Conservation (phyloP, 2,329 filamentous ascomycete species). For the Aspergillus sergii region DNA sequence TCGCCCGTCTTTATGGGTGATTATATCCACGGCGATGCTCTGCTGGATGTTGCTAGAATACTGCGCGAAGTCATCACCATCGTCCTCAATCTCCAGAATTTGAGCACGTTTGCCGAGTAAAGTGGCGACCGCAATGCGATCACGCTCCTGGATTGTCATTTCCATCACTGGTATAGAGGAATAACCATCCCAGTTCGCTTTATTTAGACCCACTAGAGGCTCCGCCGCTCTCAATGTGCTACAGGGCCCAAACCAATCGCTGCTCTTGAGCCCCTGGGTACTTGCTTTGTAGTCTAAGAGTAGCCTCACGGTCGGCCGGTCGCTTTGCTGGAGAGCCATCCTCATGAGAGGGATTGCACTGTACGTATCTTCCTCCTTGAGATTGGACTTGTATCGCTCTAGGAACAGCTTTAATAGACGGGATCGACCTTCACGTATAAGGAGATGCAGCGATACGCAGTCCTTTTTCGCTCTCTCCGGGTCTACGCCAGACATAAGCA, state of each 20-base stretch:
- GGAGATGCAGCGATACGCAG: constrained; percentile 15
- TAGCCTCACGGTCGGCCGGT: constrained; percentile 17
- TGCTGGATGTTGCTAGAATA: background rate
- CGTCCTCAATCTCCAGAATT: constrained; percentile 7
- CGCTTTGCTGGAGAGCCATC: constrained; percentile 20
- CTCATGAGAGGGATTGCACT: constrained; percentile 16
- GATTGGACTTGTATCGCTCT: constrained; percentile 13
- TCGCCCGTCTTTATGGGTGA: constrained; percentile 6
- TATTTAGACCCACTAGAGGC: constrained; percentile 1
- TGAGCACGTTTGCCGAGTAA: constrained; percentile 9
- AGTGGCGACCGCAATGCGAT: constrained; percentile 8
- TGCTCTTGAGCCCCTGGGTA: constrained; percentile 13
- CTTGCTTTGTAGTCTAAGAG: constrained; percentile 19
- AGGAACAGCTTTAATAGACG: constrained; percentile 17
- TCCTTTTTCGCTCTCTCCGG: constrained; percentile 1
- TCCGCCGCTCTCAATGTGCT: constrained; percentile 6
- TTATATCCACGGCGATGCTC: constrained; percentile 15
- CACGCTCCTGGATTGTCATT: constrained; percentile 13
- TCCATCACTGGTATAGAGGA: constrained; percentile 16
- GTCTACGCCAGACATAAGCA: constrained; percentile 12
- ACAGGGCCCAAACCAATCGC: constrained; percentile 20
- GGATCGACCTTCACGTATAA: constrained; percentile 17
- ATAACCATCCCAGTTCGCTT: background rate
- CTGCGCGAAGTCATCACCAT: constrained; percentile 8
- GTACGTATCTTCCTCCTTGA: constrained; percentile 14